Conservation (phyloP, 2,329 filamentous ascomycete species). For the Hortaea sp. region DNA sequence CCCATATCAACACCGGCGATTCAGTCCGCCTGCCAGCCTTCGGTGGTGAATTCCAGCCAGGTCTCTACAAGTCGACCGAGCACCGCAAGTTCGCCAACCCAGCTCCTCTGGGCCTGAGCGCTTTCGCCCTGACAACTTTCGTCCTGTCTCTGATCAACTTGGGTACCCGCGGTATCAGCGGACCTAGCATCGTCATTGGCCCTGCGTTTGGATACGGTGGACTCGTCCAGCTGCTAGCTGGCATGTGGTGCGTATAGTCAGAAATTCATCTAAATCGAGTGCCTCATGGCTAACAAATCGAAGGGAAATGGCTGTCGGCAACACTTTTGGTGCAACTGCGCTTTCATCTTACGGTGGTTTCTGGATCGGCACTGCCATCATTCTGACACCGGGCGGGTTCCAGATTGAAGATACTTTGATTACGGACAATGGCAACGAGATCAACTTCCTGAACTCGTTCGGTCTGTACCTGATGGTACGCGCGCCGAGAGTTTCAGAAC, state of each 20-base stretch:
- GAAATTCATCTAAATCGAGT: neutral
- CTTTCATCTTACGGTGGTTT: slow-evolving; percentile 53
- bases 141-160: slow-evolving; percentile 44
- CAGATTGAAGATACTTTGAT: slow-evolving; percentile 39
- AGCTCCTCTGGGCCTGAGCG: slow-evolving; percentile 49
- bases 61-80: slow-evolving; percentile 32
- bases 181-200: slow-evolving; percentile 39
- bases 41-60: slow-evolving; percentile 44
- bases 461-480: slow-evolving; percentile 47
- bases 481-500: too few species aligned
- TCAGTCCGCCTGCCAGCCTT: slow-evolving; percentile 39
- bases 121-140: slow-evolving; percentile 58
- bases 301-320: slow-evolving; percentile 48
- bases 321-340: slow-evolving; percentile 53
- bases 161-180: slow-evolving; percentile 31
- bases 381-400: slow-evolving; percentile 44
- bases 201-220: slow-evolving; percentile 41
- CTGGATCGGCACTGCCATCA: slow-evolving; percentile 52
- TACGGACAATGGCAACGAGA: slow-evolving; percentile 18
- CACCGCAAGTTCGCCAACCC: slow-evolving; percentile 47
- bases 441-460: slow-evolving; percentile 42
- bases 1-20: slow-evolving; percentile 40
- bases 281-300: neutral
- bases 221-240: slow-evolving; percentile 41
- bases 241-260: slow-evolving; percentile 41